Base-by-base conservation (phyloP, 2,329 filamentous ascomycete species). In the Xenosphaeropsis pyriputrescens region DNA sequence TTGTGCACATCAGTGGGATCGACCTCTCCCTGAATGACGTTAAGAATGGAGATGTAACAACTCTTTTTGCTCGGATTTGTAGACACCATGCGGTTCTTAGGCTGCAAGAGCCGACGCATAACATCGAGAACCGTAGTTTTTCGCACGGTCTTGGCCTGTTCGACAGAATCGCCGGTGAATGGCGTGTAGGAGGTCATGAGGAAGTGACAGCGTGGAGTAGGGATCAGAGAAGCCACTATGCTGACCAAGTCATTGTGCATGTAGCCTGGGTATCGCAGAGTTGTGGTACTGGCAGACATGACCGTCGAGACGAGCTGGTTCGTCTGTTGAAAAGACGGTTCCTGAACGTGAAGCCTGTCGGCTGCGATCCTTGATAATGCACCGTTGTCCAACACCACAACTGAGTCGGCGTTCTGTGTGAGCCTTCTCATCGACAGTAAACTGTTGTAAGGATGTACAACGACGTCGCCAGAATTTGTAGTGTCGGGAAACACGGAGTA, bases 231-330 rank as follows among this genome's bases (percentile, higher is more conserved):
- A 17, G 93, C 91, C 41, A 98, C 72, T 50, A 98, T 96, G 59
- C 89, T 91, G 54, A 94, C 88, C 13, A 98, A 79, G 56, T 98
- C 91, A 59, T 98, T 98, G 67, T 98, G 91, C 91, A 98, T 98
- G 63, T 98, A 98, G 30, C 91, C 91, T 1, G 91, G 91, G 57
- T 98, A 98, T 54, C 91, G 75, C 36, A 98, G 75, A 2, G 93
- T 95, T 8, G 89, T 96, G 4, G 91, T 98, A 55, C 85, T 93
- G 30, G 91, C 91, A 29, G 88, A 95, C 91, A 98, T 98, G 57
- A 98, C 93, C 1, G 93, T 98, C 6, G 86, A 91, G 4, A 91
- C 72, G 29, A 98, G 70, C 58, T 96, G 91, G 57, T 98, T 98
- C 2, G 91, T 98, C 59, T 98, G 93, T 50, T 93, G 82, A 57